phyloP scores from a whole-genome alignment of 345 rosid genomes.

The Gossypium ekmanianum region DNA sequence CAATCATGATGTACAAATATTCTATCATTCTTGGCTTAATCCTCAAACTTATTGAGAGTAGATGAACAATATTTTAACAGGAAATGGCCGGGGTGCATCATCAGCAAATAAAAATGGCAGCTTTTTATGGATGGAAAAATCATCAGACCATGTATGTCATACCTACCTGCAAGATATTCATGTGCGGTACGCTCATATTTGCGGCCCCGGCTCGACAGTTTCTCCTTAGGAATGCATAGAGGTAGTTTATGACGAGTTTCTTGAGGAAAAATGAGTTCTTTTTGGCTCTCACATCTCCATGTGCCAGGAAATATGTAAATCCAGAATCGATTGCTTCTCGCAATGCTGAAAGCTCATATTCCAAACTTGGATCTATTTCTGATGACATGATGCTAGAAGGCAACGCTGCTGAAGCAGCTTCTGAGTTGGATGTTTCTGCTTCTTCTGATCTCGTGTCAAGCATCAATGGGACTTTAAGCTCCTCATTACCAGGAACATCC shows the following conservation, averaged over 20 bases:
- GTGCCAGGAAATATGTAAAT: slow-evolving; percentile 73
- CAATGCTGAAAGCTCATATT: slow-evolving; percentile 76
- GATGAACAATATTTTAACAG: neutral
- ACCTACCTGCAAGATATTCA: slow-evolving; percentile 77
- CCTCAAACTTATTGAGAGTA: neutral
- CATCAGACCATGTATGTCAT: slow-evolving; percentile 85
- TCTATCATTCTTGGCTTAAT: neutral
- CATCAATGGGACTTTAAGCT: slow-evolving; percentile 63
- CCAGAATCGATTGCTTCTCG: slow-evolving; percentile 84
- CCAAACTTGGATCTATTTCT: slow-evolving; percentile 74
- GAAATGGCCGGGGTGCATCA: neutral
- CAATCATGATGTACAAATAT: slow-evolving; percentile 7
- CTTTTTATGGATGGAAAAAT: neutral
- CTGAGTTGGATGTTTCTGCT: slow-evolving; percentile 27
- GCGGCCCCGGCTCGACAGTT: slow-evolving; percentile 90
- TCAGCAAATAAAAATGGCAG: neutral
- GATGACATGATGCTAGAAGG: slow-evolving; percentile 47
- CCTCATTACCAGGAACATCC: slow-evolving; percentile 27
- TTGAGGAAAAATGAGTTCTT: slow-evolving; percentile 72
- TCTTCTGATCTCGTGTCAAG: slow-evolving; percentile 35
- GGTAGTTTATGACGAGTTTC: slow-evolving; percentile 89
- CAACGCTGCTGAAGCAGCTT: slow-evolving; percentile 32
- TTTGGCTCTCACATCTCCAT: slow-evolving; percentile 78
- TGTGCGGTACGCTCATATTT: slow-evolving; percentile 78
- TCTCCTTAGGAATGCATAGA: slow-evolving; percentile 73